These are phyloP conservation scores for Pisolithus orientalis DNA, from an alignment of 768 basidiomycete species.

Conservation along the genomic window DNA sequence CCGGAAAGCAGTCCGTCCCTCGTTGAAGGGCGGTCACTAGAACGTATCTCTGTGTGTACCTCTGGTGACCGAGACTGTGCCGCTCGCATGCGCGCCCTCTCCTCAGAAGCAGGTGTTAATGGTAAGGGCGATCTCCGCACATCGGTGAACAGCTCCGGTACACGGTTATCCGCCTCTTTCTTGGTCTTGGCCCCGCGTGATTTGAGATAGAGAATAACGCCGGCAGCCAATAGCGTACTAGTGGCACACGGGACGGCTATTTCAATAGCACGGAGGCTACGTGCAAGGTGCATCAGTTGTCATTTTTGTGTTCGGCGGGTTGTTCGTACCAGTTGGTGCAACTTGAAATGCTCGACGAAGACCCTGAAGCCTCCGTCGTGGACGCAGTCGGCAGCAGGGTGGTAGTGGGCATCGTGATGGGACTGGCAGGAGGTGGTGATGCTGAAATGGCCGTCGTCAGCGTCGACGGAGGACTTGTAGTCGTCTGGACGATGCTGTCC, in stretches of 20 bases:
- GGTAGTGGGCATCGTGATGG: too few relatives aligned
- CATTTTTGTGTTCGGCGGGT: background rate
- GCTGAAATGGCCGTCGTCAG: too few relatives aligned
- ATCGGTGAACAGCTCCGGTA: slow-evolving; percentile 3
- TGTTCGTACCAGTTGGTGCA: background rate
- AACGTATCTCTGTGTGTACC: background rate
- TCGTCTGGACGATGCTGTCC: background rate
- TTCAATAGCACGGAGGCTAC: slow-evolving; percentile 1
- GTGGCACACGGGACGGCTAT: slow-evolving; percentile 3
- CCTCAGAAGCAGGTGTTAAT: background rate
- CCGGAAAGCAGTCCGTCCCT: too few relatives aligned
- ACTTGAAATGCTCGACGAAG: too few relatives aligned
- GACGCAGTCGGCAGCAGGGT: too few relatives aligned
- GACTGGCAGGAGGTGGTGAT: too few relatives aligned
- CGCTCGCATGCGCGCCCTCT: slow-evolving; percentile 3
- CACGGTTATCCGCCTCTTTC: background rate
- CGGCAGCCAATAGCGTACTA: background rate
- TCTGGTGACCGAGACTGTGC: background rate
- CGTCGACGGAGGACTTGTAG: background rate
- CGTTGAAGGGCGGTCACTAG: background rate
- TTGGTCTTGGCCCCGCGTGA: slow-evolving; percentile 1
- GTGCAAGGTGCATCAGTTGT: slow-evolving; percentile 1
- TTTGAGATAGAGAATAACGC: slow-evolving; percentile 4
- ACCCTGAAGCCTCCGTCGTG: too few relatives aligned
- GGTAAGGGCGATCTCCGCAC: background rate